A percentile compares a stretch with the other conserved stretches of the same genome.
phyloP scores from a whole-genome alignment of 306 rosid genomes.

The Cyamopsis tetragonoloba region DNA sequence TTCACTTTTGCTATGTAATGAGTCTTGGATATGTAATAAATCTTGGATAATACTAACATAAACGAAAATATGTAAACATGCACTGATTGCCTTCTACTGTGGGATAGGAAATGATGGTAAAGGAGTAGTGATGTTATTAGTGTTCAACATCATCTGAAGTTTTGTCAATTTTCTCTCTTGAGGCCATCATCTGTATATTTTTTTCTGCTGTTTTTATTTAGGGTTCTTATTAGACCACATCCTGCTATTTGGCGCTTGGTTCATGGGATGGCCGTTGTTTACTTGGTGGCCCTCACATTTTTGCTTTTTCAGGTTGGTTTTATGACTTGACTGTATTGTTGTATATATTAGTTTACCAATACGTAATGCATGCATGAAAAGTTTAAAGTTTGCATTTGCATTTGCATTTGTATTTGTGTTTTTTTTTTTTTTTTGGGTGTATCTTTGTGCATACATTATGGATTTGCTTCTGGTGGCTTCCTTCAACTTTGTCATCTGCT shows the following conservation, averaged over 20 bases:
- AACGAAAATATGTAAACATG: neutral
- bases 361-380: neutral
- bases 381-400: neutral
- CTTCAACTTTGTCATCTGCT: neutral
- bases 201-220: conserved; percentile 34
- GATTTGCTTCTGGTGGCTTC: conserved; percentile 11
- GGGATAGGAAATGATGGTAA: conserved; percentile 2
- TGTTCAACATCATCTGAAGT: neutral
- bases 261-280: conserved; percentile 97
- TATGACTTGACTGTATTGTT: neutral
- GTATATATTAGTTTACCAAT: neutral
- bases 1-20: neutral
- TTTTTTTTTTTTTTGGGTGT: neutral
- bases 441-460: neutral
- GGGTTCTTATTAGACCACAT: conserved; percentile 97
- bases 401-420: too few species aligned
- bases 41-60: neutral
- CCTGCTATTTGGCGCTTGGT: conserved; percentile 99
- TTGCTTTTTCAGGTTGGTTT: conserved; percentile 89
- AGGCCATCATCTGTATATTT: conserved; percentile 18
- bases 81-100: neutral
- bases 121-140: neutral
- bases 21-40: neutral
- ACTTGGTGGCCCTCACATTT: conserved; percentile 91
- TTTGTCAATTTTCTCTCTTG: neutral